These are phyloP conservation scores for Castanea mollissima DNA, from an alignment of 306 rosid genomes.

Conservation along the genomic window DNA sequence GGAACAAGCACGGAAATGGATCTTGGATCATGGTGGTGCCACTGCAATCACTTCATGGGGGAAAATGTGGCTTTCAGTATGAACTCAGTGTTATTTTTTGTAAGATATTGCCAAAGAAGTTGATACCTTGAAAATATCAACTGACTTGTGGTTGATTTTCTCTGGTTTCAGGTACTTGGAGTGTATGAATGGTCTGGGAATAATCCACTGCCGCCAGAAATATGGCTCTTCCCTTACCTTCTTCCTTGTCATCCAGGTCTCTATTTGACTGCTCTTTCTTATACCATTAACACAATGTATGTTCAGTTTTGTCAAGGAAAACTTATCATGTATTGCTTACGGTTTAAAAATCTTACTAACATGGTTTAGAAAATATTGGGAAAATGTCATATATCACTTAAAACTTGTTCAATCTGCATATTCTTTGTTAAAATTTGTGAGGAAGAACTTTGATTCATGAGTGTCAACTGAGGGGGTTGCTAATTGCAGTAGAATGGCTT, in stretches of 20 bases:
- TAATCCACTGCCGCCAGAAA: conserved; percentile 93
- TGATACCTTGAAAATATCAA: neutral
- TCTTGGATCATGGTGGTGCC: conserved; percentile 84
- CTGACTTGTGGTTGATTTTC: conserved; percentile 1
- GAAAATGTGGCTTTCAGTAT: conserved; percentile 94
- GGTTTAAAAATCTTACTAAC: neutral
- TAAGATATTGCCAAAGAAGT: neutral
- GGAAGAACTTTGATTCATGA: conserved; percentile 6
- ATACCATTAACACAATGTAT: neutral
- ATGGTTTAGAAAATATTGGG: neutral
- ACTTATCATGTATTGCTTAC: neutral
- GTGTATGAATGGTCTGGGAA: conserved; percentile 91
- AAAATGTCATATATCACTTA: neutral
- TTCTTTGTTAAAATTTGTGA: neutral
- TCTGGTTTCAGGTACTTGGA: conserved; percentile 65
- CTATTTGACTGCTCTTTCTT: neutral
- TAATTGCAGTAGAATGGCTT: neutral
- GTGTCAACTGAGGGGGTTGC: neutral
- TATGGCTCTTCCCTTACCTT: conserved; percentile 80
- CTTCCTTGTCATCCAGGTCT: conserved; percentile 88
- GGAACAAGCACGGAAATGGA: conserved; percentile 70
- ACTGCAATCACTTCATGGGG: conserved; percentile 80
- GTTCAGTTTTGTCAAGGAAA: neutral
- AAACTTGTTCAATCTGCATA: neutral
- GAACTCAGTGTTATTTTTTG: conserved; percentile 23